Conservation (phyloP, 139 green algal species). For the Picochlorum sp. region DNA sequence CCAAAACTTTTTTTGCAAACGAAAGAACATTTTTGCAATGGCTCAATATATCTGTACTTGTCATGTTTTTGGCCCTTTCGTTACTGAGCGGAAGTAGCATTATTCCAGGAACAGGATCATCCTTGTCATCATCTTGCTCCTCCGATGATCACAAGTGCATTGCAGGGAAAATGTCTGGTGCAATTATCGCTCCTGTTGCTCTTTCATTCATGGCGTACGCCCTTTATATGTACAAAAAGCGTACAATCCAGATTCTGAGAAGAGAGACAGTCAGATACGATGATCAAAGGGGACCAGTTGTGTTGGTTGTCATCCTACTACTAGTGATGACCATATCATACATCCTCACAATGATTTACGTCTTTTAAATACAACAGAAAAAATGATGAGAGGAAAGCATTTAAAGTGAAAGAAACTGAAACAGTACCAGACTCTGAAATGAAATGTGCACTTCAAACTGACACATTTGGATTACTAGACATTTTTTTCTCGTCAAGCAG, state of each 20-base stretch:
- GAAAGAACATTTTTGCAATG: conserved; percentile 85
- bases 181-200: conserved; percentile 55
- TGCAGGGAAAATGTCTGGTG: conserved; percentile 45
- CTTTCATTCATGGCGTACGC: conserved; percentile 68
- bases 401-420: too few species aligned
- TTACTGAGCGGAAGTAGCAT: background rate
- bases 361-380: conserved; percentile 8
- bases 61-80: conserved; percentile 47
- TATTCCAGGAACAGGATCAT: background rate
- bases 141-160: background rate
- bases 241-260: conserved; percentile 40
- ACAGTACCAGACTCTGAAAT: too few species aligned
- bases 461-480: too few species aligned
- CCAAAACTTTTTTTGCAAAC: conserved; percentile 85
- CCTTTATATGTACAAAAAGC: conserved; percentile 55
- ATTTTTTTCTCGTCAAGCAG: too few species aligned
- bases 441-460: too few species aligned
- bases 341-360: conserved; percentile 9
- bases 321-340: conserved; percentile 9
- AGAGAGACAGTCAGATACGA: conserved; percentile 55
- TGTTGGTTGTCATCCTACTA: conserved; percentile 38
- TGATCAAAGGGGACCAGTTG: conserved; percentile 57
- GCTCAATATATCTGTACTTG: conserved; percentile 64
- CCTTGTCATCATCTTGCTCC: background rate
- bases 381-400: too few species aligned